Evolutionary conservation across 1,284 basidiomycete species (phyloP), one percentile per base, ranked within the genome.

Genomic region (Apiotrichum sp.): DNA sequence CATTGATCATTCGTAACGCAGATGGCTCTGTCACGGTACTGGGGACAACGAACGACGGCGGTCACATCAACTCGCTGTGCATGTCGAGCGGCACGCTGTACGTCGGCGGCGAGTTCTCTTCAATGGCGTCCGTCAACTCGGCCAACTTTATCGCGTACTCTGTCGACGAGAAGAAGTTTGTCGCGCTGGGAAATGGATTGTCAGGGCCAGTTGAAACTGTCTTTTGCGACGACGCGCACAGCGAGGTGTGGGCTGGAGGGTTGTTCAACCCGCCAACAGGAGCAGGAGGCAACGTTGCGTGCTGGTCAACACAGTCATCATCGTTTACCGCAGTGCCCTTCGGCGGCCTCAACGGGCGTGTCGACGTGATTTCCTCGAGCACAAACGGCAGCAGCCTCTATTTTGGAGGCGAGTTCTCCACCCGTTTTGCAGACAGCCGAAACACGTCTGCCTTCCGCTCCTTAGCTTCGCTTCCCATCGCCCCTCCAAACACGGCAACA

Each of bases 371-470:
- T 67, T 81, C 84, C 39, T 77, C 86, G 41, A 89, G 89, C 62
- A 77, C 83, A 38, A 85, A 89, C 51, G 80, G 82, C 52, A 79
- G 80, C 22, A 88, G 86, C 61, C 78, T 98, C 51, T 86, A 93
- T 69, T 93, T 98, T 67, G 82, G 87, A 2, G 95, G 95, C 45
- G 86, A 86, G 16, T 98, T 98, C 79, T 69, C 86, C 55, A 86
- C 88, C 84, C 56, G 83, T 82, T 70, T 77, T 78, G 66, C 82
- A 14, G 52, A 86, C 85, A 68, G 79, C 78, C 55, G 62, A 48
- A 70, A 66, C 59, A 87, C 90, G 66, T 85, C 86, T 22, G 86
- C 85, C 60, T 85, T 86, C 32, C 86, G 85, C 59, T 84, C 88
- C 9, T 85, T 66, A 39, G 69, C 66, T 1, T 73, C 72, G 31